These are phyloP conservation scores for Tylopilus felleus DNA, from an alignment of 768 basidiomycete genomes.

Conservation along the genomic window DNA sequence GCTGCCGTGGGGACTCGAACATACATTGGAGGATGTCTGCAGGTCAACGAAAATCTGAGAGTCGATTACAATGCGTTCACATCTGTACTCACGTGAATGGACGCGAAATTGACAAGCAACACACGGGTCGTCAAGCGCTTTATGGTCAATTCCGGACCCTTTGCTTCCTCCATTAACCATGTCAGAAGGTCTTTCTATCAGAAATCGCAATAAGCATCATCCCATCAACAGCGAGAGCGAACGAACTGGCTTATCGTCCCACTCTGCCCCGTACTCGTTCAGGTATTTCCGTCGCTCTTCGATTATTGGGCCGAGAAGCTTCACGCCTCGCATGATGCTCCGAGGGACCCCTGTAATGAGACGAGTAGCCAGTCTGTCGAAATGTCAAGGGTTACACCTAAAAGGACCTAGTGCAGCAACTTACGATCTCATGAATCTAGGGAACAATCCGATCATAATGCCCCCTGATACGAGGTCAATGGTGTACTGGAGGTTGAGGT, in stretches of 20 bases:
- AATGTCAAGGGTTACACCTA: background rate
- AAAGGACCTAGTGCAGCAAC: background rate
- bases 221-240: background rate
- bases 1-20: background rate
- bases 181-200: slow-evolving; percentile 33
- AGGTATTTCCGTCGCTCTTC: background rate
- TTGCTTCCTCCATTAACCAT: slow-evolving; percentile 4
- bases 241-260: slow-evolving; percentile 6
- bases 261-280: background rate
- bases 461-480: background rate
- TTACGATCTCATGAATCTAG: slow-evolving; percentile 33
- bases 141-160: background rate
- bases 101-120: slow-evolving; percentile 15
- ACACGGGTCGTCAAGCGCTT: background rate
- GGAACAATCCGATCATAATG: slow-evolving; percentile 18
- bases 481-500: background rate
- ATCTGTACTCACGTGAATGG: slow-evolving; percentile 18
- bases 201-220: background rate
- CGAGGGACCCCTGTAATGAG: slow-evolving; percentile 4
- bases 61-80: background rate
- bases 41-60: background rate
- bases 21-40: background rate
- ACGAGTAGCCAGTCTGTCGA: slow-evolving; percentile 14
- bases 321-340: slow-evolving; percentile 1
- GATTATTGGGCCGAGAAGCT: slow-evolving; percentile 1